phyloP scores from a whole-genome alignment of 2,329 filamentous ascomycete species.

The Alternaria sp. region DNA sequence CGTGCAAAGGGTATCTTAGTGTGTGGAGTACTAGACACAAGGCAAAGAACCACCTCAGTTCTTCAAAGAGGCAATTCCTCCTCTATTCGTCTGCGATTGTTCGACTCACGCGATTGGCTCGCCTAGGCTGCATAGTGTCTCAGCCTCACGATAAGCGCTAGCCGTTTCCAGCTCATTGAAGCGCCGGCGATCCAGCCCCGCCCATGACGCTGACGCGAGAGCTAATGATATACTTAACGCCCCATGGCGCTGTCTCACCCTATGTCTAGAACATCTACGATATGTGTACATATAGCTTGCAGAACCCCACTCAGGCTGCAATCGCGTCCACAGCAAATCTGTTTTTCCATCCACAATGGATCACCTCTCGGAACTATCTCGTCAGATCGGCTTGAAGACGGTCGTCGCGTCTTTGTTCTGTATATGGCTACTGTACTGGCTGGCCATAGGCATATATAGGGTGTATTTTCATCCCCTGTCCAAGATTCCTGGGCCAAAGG shows the following conservation, averaged over 20 bases:
- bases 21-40: accelerated
- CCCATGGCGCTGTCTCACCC: neutral
- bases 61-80: accelerated
- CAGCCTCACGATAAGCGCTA: neutral
- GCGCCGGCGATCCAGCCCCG: neutral
- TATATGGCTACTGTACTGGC: neutral
- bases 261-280: neutral
- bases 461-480: neutral
- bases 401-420: neutral
- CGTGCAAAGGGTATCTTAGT: too few species aligned
- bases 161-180: neutral
- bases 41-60: too few species aligned
- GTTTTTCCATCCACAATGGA: neutral
- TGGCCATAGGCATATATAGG: neutral
- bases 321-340: neutral
- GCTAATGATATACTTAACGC: neutral
- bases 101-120: neutral
- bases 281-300: neutral
- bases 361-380: neutral
- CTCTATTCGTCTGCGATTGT: too few species aligned
- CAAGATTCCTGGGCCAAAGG: neutral
- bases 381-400: neutral
- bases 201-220: neutral
- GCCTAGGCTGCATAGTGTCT: neutral
- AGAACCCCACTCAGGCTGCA: neutral